A percentile compares a stretch with the other conserved stretches of the same genome.
phyloP scores from a whole-genome alignment of 1,139 yeast species.

The Kluyveromyces sp. region DNA sequence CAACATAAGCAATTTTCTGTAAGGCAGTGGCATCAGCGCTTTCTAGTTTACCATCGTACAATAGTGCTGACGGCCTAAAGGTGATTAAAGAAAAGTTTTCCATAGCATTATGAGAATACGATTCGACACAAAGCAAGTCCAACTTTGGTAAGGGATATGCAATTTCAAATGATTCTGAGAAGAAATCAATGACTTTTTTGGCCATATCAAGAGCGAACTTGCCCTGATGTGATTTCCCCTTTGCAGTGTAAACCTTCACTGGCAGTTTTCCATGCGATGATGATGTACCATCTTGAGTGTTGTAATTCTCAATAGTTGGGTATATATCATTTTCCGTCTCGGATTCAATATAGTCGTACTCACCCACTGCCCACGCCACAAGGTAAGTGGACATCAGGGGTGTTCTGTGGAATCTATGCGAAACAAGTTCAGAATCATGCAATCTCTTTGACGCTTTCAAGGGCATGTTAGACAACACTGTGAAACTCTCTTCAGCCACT shows the following conservation, averaged over 20 bases:
- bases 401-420: constrained; percentile 56
- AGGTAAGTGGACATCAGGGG: constrained; percentile 77
- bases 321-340: constrained; percentile 43
- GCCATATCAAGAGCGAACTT: constrained; percentile 64
- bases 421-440: no score
- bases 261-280: constrained; percentile 54
- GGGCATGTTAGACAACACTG: constrained; percentile 73
- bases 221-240: constrained; percentile 62
- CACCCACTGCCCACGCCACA: constrained; percentile 80
- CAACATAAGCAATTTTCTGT: constrained; percentile 70
- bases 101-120: constrained; percentile 85
- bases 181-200: constrained; percentile 67
- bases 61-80: constrained; percentile 69
- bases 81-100: constrained; percentile 88
- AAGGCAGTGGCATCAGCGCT: constrained; percentile 39
- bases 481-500: constrained; percentile 48
- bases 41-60: constrained; percentile 53
- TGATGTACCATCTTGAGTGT: constrained; percentile 13
- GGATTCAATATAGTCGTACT: constrained; percentile 64
- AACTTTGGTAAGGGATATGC: constrained; percentile 76
- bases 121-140: constrained; percentile 77
- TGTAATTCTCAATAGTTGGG: constrained; percentile 15
- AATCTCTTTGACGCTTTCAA: constrained; percentile 48
- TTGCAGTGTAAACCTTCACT: constrained; percentile 73
- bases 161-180: constrained; percentile 62